These are phyloP conservation scores for Trichoderma guizhouense DNA, from an alignment of 2,329 filamentous ascomycete species.

Conservation along the genomic window DNA sequence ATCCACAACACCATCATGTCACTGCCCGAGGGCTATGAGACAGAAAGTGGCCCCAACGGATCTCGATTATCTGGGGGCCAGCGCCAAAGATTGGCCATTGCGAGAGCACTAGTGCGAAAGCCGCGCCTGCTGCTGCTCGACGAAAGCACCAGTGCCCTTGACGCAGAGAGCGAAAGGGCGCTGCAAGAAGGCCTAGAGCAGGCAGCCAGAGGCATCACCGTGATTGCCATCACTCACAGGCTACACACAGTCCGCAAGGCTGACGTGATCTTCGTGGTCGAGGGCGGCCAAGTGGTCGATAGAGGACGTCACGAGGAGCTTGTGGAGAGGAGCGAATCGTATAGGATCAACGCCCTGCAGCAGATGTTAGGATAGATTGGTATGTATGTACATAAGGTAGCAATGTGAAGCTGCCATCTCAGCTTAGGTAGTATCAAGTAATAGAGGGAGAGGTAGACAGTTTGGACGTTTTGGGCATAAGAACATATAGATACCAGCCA, in stretches of 20 bases:
- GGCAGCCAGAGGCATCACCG: conserved; percentile 51
- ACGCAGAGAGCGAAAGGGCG: conserved; percentile 63
- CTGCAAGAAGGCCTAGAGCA: conserved; percentile 65
- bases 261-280: conserved; percentile 56
- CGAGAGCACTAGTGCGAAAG: conserved; percentile 67
- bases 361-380: conserved; percentile 41
- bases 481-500: conserved; percentile 10
- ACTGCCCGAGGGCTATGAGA: conserved; percentile 64
- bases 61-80: conserved; percentile 76
- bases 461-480: not conserved
- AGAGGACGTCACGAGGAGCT: conserved; percentile 53
- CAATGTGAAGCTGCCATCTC: not conserved
- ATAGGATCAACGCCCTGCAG: conserved; percentile 50
- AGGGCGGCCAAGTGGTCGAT: conserved; percentile 51
- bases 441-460: not conserved
- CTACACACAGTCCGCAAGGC: conserved; percentile 55
- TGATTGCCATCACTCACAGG: conserved; percentile 57
- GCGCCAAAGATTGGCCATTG: conserved; percentile 74
- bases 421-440: not conserved
- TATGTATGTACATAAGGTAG: not conserved
- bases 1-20: conserved; percentile 65
- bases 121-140: conserved; percentile 75
- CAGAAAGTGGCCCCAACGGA: conserved; percentile 67
- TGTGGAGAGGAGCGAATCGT: conserved; percentile 50
- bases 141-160: conserved; percentile 76